phyloP scores from a whole-genome alignment of 2,329 filamentous ascomycete species.

The Aspergillus chevalieri region DNA sequence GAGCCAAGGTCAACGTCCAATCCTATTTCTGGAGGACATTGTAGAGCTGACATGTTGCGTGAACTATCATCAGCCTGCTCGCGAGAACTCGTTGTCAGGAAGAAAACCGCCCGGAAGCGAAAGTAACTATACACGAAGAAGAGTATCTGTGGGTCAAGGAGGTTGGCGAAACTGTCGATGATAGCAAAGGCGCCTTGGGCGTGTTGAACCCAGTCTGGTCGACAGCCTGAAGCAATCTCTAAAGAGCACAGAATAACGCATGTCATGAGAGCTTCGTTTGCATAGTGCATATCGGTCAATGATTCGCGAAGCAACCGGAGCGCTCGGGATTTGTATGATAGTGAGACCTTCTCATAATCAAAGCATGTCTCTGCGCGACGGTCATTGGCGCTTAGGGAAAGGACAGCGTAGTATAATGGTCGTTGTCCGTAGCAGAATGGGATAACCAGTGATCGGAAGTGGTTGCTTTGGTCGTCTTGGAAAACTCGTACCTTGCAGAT shows the following conservation, averaged over 20 bases:
- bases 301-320: not conserved
- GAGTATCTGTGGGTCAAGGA: not conserved
- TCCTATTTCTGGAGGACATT: not conserved
- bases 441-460: not conserved
- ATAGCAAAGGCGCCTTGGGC: not conserved
- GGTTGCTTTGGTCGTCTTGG: not conserved
- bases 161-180: not conserved
- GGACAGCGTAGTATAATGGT: not conserved
- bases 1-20: not conserved
- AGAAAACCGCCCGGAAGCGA: not conserved
- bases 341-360: not conserved
- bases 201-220: not conserved
- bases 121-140: not conserved
- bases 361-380: not conserved
- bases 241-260: not conserved
- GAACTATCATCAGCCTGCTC: not conserved
- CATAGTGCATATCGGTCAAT: not conserved
- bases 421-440: not conserved
- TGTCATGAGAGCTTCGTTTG: not conserved
- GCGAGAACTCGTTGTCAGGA: not conserved
- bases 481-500: not conserved
- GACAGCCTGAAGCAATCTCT: not conserved
- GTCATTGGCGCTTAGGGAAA: not conserved
- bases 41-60: not conserved
- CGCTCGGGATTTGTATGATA: not conserved